Evolutionary conservation across 208 protist genomes (phyloP), one percentile per base, ranked within the genome.

Genomic region (Crithidia sp.): DNA sequence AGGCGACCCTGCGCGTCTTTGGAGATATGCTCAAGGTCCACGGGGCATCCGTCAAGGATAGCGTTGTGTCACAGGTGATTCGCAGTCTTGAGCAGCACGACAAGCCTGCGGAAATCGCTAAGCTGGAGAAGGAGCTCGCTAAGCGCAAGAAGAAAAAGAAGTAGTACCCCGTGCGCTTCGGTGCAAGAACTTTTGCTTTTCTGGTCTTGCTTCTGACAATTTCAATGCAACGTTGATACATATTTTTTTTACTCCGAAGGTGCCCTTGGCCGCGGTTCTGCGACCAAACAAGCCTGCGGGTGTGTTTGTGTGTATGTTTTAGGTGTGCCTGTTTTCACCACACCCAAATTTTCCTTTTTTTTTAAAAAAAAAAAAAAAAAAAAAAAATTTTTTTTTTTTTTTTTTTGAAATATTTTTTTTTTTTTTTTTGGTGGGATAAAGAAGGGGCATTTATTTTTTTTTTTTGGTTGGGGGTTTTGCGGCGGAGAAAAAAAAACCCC

Each of bases 141-240:
- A 95, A 89, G 74, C 76, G 82, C 40, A 91, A 87, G 76, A 90
- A 90, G 68, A 89, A 93, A 57, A 82, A 87, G 58, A 83, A 88
- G 60, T 75, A 80, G 41, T 67, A 47, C 43, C 36, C 0, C 75
- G 19, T 6, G 53, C 61, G 17, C 3, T 54, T 8, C 49, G 0
- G 40, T 67, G 41, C 16, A 17, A 14, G 41, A 19, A 8, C n/a
- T 37, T 49, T 16, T 14, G 28, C 44, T 69, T 8, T 43, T 61
- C 13, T 67, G 36, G 9, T 49, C n/a, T 36, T 41, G 13, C 57
- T 62, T 77, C 17, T 56, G 56, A 45, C 54, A 64, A 44, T 58
- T 13, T n/a, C 12, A 9, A 50, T n/a, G 43, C 40, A 60, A 28
- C 49, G 7, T 12, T 17, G 17, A 16, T 37, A 9, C 7, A 4